Base-by-base conservation (phyloP, 495 filamentous ascomycete genomes). In the Neurospora sp. region DNA sequence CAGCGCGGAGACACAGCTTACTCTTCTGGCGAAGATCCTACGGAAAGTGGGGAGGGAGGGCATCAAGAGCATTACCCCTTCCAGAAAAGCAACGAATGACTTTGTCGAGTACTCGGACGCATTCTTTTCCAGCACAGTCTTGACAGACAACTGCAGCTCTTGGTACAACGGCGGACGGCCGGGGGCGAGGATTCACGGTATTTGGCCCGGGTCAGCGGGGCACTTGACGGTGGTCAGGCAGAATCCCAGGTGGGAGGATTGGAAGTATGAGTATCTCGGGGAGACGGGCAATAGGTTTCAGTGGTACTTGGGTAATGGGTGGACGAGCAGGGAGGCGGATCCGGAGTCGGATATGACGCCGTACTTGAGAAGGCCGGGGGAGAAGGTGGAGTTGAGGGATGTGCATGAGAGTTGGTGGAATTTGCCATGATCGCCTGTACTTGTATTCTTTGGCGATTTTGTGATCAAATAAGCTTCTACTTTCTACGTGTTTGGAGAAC, bases 221-320 rank as follows among this genome's bases (percentile, higher is more conserved):
- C 87, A 89, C 74, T 78, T 86, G 37, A 88, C 88, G 12, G 84
- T 85, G 27, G 82, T 89, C 37, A 81, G 87, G 5, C 78, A 86
- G 31, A 86, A 90, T 68, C 90, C 90, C 1, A 81, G 91, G 16
- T 92, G 90, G 89, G 91, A 93, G 80, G 91, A 93, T 76, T 92
- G 83, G 82, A 90, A 92, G 71, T 92, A 89, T 78, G 84, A 84
- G 71, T 89, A 90, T 76, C 75, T 84, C 9, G 76, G 79, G 3
- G 75, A 79, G 11, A 74, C 72, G n/a, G 82, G 81, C 0, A 85
- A 85, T 70, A 72, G 83, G 71, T 82, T 85, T 61, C 73, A 75
- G 6, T 83, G 81, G 81, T 85, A 83, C 69, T 85, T 85, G 53
- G 83, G 83, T 12, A 80, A 79, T n/a, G 83, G 83, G 9, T 80